Conservation (phyloP, 148 eudicot genomes). For the Vaccinium darrowii region DNA sequence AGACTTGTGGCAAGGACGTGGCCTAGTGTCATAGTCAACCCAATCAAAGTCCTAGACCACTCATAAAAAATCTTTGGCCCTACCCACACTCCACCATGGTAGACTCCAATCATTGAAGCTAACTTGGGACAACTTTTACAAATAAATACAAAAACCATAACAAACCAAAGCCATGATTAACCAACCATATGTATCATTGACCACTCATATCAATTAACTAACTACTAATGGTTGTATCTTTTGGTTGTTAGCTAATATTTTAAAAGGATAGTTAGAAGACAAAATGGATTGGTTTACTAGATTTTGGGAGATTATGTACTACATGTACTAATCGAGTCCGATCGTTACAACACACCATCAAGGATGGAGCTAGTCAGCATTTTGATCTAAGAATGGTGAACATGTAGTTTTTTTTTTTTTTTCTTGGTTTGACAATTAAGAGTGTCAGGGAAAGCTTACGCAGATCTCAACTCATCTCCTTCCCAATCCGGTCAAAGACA, state of each 20-base stretch:
- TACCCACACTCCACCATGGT: conserved; percentile 8
- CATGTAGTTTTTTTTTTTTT: no score
- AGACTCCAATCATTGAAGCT: conserved; percentile 18
- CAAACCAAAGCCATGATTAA: background rate
- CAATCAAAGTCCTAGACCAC: background rate
- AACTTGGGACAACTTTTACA: conserved; percentile 12
- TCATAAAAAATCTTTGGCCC: background rate
- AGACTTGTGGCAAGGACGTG: background rate
- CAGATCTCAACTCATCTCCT: no score
- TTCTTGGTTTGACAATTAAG: no score
- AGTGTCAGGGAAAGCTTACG: no score
- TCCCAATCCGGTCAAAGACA: no score
- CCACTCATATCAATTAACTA: background rate
- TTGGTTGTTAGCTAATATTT: background rate
- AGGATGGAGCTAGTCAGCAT: background rate
- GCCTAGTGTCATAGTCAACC: background rate
- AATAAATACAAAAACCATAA: background rate
- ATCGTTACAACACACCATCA: background rate
- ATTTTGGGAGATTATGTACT: background rate
- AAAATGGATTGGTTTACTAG: background rate
- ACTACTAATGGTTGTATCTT: background rate
- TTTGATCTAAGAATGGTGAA: background rate
- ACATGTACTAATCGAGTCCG: background rate
- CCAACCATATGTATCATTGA: background rate
- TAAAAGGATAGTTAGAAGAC: background rate